Evolutionary conservation across 768 basidiomycete species (phyloP), one percentile per base, ranked within the genome.

Genomic region (Lentinula boryana): DNA sequence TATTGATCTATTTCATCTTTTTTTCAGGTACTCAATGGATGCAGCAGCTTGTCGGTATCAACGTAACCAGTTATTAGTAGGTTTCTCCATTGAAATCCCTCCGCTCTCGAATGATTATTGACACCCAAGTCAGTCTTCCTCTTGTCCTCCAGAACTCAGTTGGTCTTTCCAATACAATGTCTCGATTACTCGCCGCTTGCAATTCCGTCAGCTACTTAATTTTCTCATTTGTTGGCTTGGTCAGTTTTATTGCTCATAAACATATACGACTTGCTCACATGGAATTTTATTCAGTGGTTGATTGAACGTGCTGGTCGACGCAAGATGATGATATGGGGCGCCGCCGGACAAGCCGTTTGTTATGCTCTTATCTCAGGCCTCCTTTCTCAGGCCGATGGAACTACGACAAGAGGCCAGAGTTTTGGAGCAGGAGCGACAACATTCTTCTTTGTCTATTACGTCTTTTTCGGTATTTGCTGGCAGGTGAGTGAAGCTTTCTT

Each of bases 281-380:
- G 27, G 8, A 21, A 10, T 6, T 3, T 23, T 8, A 21, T 23
- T 7, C 16, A 56, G 55, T 40, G n/a, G 31, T 71, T 81, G 35
- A 81, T 81, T 60, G 81, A 82, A 60, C 77, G 70, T 46, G 78
- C 76, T 0, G 81, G 81, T 4, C 71, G 81, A 36, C 73, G 80
- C 32, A 80, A 78, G 63, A 67, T 82, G 31, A 79, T 82, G 79
- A 80, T 82, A 74, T 81, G 76, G 75, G 80, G 80, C 40, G 81
- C 81, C 10, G 77, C 76, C 3, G 79, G 80, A 31, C 80, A 80
- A 67, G 77, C 75, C 60, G 63, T 79, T 49, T 82, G 78, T 62
- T 81, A 79, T 64, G 70, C 75, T 46, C 73, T 76, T 60, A 80
- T 82, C 56, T 71, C 78, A 0, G 76, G 64, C 0, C 69, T 80